phyloP scores from a whole-genome alignment of 1,139 yeast genomes.

The Sugiyamaella xylanicola region DNA sequence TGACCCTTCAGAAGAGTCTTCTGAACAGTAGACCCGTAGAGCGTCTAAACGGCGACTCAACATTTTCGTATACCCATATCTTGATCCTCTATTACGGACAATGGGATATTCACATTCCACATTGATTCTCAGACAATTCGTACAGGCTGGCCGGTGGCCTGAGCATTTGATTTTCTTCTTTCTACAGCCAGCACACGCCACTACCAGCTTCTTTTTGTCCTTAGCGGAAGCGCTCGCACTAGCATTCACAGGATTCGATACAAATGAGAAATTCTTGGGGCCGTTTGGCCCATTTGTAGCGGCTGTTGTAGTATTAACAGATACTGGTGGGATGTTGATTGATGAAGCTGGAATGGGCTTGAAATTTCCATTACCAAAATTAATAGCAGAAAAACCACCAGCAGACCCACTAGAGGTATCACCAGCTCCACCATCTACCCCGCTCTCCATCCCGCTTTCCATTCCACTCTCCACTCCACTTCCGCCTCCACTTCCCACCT shows the following conservation, averaged over 20 bases:
- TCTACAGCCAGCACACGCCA: conserved; percentile 44
- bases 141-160: conserved; percentile 45
- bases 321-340: conserved; percentile 6
- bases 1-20: conserved; percentile 10
- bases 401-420: background rate
- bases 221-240: background rate
- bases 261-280: conserved; percentile 4
- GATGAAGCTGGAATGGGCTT: conserved; percentile 13
- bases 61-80: conserved; percentile 44
- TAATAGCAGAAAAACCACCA: conserved; percentile 10
- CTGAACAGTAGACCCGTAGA: conserved; percentile 33
- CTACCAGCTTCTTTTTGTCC: conserved; percentile 39
- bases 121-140: conserved; percentile 42
- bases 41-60: conserved; percentile 39
- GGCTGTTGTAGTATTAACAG: background rate
- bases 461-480: background rate
- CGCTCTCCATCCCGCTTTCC: too few relatives aligned
- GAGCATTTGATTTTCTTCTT: conserved; percentile 45
- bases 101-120: conserved; percentile 44
- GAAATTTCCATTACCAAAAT: conserved; percentile 14
- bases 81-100: conserved; percentile 43
- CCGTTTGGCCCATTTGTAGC: background rate
- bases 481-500: background rate
- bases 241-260: background rate
- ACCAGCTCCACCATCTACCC: too few relatives aligned